Conservation (phyloP, 2,329 filamentous ascomycete genomes). For the Magnaporthales sp. region DNA sequence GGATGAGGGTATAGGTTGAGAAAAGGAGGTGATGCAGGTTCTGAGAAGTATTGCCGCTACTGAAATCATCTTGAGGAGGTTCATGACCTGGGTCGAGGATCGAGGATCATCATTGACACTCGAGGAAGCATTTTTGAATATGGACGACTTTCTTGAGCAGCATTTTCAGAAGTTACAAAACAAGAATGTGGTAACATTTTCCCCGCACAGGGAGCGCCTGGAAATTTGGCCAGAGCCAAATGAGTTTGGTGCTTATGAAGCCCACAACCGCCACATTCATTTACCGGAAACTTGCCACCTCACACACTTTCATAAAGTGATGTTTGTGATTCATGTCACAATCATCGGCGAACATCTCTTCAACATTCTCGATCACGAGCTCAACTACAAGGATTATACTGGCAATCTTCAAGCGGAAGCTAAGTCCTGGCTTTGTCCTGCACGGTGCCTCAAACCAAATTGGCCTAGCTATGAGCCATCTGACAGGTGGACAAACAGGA, state of each 20-base stretch:
- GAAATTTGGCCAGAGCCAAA: too few species aligned
- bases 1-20: too few species aligned
- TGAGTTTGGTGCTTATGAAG: neutral
- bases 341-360: neutral
- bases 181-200: neutral
- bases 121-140: slow-evolving; percentile 6
- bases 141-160: slow-evolving; percentile 5
- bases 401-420: neutral
- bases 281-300: neutral
- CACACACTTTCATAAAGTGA: neutral
- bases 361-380: neutral
- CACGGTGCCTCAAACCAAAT: neutral
- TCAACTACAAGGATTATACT: neutral
- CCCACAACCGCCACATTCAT: neutral
- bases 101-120: slow-evolving; percentile 9
- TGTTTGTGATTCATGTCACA: neutral
- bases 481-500: too few species aligned
- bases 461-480: neutral
- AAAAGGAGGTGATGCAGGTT: too few species aligned
- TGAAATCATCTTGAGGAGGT: too few species aligned
- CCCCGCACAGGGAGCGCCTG: too few species aligned
- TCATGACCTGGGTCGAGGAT: slow-evolving; percentile 10
- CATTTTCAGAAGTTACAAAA: neutral
- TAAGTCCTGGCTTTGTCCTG: neutral
- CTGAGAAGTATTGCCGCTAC: too few species aligned